A percentile compares a stretch with the other conserved stretches of the same genome.
Conservation (phyloP, 129 eudicot genomes). For the Tagetes patula region DNA sequence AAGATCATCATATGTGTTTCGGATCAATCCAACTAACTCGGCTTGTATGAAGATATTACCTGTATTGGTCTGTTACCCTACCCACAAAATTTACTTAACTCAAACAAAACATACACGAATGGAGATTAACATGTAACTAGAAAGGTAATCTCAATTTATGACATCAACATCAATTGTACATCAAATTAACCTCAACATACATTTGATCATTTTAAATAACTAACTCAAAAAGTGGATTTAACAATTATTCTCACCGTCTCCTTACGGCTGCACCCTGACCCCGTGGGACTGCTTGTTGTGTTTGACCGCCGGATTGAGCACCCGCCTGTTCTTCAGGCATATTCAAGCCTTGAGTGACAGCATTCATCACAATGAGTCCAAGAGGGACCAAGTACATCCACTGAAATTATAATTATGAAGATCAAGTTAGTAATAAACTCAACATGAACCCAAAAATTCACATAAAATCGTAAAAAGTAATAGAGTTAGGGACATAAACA, state of each 20-base stretch:
- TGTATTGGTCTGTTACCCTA: background rate
- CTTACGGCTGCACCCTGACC: conserved; percentile 65
- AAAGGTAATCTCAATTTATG: background rate
- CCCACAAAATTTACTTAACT: background rate
- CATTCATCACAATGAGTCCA: conserved; percentile 91
- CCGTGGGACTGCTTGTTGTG: conserved; percentile 55
- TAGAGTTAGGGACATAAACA: background rate
- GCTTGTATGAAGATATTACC: too few species aligned
- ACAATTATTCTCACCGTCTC: conserved; percentile 61
- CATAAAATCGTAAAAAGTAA: background rate
- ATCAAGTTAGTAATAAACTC: background rate
- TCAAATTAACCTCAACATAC: conserved; percentile 5
- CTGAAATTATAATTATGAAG: conserved; percentile 38
- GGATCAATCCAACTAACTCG: background rate
- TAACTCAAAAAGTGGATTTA: background rate
- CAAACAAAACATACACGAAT: background rate
- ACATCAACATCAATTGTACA: background rate
- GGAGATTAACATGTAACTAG: background rate
- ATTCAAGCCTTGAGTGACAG: conserved; percentile 90
- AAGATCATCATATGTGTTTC: too few species aligned
- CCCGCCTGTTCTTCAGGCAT: conserved; percentile 84
- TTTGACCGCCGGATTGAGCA: conserved; percentile 65
- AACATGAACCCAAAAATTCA: background rate
- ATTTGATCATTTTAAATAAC: conserved; percentile 3
- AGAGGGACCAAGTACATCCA: conserved; percentile 98